These are phyloP conservation scores for Dovyalis caffra DNA, from an alignment of 345 rosid species.

Conservation along the genomic window DNA sequence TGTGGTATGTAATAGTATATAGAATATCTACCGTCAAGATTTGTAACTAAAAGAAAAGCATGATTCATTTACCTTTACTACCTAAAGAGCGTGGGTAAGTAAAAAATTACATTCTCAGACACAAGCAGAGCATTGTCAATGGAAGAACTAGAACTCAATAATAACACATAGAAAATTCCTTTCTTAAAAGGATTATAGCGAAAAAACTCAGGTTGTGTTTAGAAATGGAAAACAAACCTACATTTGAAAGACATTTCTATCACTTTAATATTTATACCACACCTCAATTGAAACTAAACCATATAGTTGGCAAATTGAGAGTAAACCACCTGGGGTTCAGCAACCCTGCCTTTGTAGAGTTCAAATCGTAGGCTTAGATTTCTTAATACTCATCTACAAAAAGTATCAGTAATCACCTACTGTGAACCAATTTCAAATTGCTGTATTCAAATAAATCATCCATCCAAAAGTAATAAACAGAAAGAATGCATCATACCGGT, in stretches of 20 bases:
- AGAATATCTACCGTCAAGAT: neutral
- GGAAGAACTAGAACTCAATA: no score
- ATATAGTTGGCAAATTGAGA: neutral
- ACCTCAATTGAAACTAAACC: neutral
- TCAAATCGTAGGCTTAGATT: neutral
- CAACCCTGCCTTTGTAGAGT: neutral
- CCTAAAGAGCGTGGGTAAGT: neutral
- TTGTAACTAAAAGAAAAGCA: neutral
- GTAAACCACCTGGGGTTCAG: neutral
- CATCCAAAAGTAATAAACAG: neutral
- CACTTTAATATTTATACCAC: neutral
- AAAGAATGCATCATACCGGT: conserved; percentile 41
- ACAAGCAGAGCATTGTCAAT: no score
- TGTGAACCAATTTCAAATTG: neutral
- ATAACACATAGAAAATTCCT: no score
- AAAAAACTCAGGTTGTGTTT: no score
- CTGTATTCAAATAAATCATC: neutral
- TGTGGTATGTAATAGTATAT: neutral
- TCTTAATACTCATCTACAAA: neutral
- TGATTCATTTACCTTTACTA: neutral
- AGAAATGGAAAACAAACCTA: neutral
- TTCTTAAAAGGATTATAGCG: no score
- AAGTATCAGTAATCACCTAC: neutral
- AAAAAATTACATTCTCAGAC: neutral
- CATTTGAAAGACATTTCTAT: neutral